A percentile compares a stretch with the other conserved stretches of the same genome.
phyloP scores from a whole-genome alignment of 2,329 filamentous ascomycete genomes.

The Cercospora janseana region DNA sequence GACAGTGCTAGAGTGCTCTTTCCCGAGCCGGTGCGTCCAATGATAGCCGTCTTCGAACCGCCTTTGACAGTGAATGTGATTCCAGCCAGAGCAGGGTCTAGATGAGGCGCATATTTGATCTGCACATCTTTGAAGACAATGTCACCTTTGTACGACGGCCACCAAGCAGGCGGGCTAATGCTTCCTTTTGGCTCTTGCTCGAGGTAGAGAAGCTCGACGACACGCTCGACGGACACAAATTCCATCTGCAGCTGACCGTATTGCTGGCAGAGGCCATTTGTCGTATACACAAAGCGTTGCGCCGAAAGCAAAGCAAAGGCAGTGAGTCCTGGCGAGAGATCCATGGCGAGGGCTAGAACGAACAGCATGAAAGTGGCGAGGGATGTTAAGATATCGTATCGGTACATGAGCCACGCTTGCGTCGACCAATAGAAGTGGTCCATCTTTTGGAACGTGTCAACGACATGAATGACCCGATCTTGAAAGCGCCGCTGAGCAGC shows the following conservation, averaged over 20 bases:
- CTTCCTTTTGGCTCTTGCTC: slow-evolving; percentile 70
- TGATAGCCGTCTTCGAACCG: slow-evolving; percentile 73
- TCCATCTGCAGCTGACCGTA: slow-evolving; percentile 89
- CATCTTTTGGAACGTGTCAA: slow-evolving; percentile 88
- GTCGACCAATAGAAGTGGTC: slow-evolving; percentile 93
- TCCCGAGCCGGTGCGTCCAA: slow-evolving; percentile 77
- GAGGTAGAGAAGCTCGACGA: slow-evolving; percentile 76
- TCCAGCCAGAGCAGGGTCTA: slow-evolving; percentile 68
- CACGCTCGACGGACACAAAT: slow-evolving; percentile 84
- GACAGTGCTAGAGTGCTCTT: slow-evolving; percentile 73
- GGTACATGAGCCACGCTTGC: slow-evolving; percentile 79
- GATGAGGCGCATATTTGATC: slow-evolving; percentile 73
- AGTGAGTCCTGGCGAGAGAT: slow-evolving; percentile 73
- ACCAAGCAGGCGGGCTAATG: slow-evolving; percentile 67
- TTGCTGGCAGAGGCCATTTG: slow-evolving; percentile 70
- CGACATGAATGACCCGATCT: slow-evolving; percentile 72
- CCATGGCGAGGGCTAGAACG: slow-evolving; percentile 68
- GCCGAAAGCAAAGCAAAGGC: slow-evolving; percentile 80
- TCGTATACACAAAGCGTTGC: slow-evolving; percentile 65
- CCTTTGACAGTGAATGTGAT: slow-evolving; percentile 73
- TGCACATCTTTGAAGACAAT: slow-evolving; percentile 76
- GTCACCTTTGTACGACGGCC: slow-evolving; percentile 70
- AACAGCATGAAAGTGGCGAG: slow-evolving; percentile 72
- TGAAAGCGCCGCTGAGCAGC: slow-evolving; percentile 77
- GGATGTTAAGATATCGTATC: slow-evolving; percentile 71